Base-by-base conservation (phyloP, 495 filamentous ascomycete species). In the Schizothecium vesticola region DNA sequence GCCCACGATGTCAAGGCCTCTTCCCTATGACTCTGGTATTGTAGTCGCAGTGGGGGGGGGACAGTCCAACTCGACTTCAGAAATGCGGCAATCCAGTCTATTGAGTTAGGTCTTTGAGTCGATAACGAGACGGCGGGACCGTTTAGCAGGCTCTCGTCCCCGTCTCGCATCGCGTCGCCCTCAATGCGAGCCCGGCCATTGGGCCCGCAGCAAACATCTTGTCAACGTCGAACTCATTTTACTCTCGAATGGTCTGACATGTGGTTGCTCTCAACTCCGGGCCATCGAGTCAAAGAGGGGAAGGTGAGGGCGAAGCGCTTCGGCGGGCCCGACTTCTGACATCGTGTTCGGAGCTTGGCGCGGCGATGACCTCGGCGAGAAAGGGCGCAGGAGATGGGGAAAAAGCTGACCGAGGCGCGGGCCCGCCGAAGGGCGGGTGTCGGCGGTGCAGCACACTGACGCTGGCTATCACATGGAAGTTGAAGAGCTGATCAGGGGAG, bases 381-480 rank as follows among this genome's bases (percentile, higher is more conserved):
- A 19, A 51, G 43, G 6, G 16, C 43, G 19, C 16, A n/a, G 43
- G 12, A 19, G 43, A n/a, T 51, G 19, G 16, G 33, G 16, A 36
- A 16, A 16, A 60, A 43, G 60, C 9, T 58, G 56, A 31, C 24
- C 24, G 11, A 23, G 26, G 25, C 28, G 36, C 51, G 55, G 12
- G 43, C 24, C 56, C 21, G 51, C 63, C n/a, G 59, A 51, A 25
- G 25, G 12, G 12, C 58, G 26, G 26, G n/a, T 56, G 51, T 59
- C 22, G 57, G 24, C 57, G 57, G 57, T 59, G 58, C 22, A 12
- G 16, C 13, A 13, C 26, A 25, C 56, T 55, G 57, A 28, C 28
- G 28, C 13, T 16, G 29, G 21, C 66, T 63, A 65, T 75, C 73
- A 73, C 71, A 69, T 61, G 63, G 57, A 66, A 57, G 58, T 58